Base-by-base conservation (phyloP, 1,139 yeast species). In the Suzukiozyma palmioleophila region DNA sequence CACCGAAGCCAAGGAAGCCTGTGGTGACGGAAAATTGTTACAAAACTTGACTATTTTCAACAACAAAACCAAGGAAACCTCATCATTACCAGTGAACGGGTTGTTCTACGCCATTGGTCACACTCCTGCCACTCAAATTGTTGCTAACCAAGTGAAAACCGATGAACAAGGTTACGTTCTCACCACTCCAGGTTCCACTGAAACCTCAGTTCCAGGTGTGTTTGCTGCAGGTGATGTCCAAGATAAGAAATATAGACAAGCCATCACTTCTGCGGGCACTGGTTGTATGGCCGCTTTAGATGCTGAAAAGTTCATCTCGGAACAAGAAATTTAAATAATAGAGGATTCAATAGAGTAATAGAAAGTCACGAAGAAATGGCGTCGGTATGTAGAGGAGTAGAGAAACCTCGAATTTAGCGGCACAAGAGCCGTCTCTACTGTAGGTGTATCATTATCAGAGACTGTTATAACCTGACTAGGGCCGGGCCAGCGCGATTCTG, bases 261-360 rank as follows among this genome's bases (percentile, higher is more conserved):
- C 99, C 43, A 88, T 92, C 60, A 92, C 99, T 38, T 89, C 97
- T 60, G 98, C 98, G 26, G 99, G 98, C 59, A 79, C 96, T 49
- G 99, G 99, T 48, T 92, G 98, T 76, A 92, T 90, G 97, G 99
- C 99, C 53, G 99, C 95, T 47, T 77, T 92, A 49, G 98, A 92
- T 59, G 88, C 94, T 57, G 97, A 89, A 71, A 83, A 79, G 64
- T 85, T 76, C 62, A 64, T 90, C 50, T 71, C 90, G 40, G 92
- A 86, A 59, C 74, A 75, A 54, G 90, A 82, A 53, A 53, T 40
- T 25, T 46, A 42, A 33, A 22, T 36, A 12, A 28, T 13, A 30
- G 30, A 30, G 15, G 22, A 18, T 18, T 18, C 7, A 5, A 18
- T 18, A 18, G 22, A 18, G 22, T 18, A 18, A 18, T 18, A 18